A percentile compares a stretch with the other conserved stretches of the same genome.
phyloP scores from a whole-genome alignment of 2,329 filamentous ascomycete species.

The Cladophialophora chaetospira region DNA sequence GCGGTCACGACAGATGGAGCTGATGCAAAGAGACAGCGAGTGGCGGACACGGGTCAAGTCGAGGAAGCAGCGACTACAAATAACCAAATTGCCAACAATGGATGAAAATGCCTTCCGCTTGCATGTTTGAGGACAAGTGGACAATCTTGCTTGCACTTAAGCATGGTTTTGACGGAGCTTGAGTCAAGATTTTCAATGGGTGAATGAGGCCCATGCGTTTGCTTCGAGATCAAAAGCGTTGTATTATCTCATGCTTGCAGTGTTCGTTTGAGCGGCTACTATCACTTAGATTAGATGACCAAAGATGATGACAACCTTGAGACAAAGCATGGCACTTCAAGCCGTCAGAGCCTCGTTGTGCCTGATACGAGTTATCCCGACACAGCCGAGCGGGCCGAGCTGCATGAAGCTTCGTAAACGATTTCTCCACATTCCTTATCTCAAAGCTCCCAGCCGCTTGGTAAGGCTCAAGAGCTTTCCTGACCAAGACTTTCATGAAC shows the following conservation, averaged over 20 bases:
- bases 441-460: background rate
- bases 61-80: background rate
- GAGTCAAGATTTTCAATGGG: background rate
- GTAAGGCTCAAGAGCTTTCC: background rate
- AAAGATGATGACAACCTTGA: background rate
- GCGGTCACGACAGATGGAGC: slow-evolving; percentile 24
- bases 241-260: background rate
- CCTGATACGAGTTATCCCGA: background rate
- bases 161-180: background rate
- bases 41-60: slow-evolving; percentile 10
- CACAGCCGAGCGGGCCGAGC: background rate
- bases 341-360: background rate
- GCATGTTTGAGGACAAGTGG: no score
- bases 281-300: background rate
- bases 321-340: background rate
- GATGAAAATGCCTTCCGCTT: background rate
- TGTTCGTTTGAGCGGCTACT: background rate
- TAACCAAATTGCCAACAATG: background rate
- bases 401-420: no score
- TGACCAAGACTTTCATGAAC: no score
- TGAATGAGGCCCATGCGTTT: background rate
- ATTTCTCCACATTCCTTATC: background rate
- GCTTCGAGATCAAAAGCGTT: background rate
- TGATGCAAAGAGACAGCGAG: slow-evolving; percentile 31
- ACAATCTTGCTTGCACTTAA: no score